These are phyloP conservation scores for Aquilaria yunnanensis DNA, from an alignment of 345 rosid genomes.

Conservation along the genomic window DNA sequence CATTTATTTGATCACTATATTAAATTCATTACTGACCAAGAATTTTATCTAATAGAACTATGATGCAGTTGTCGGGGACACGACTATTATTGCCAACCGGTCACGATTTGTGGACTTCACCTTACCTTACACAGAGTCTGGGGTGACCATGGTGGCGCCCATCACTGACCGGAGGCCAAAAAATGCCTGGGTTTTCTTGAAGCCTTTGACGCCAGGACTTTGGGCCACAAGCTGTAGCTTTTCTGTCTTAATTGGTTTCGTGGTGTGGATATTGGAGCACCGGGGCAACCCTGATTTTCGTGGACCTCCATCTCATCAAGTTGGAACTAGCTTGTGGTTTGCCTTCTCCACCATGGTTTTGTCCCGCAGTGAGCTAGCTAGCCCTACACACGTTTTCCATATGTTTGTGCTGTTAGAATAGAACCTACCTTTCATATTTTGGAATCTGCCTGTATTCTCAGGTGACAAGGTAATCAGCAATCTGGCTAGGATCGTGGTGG, in stretches of 20 bases:
- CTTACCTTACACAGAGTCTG: conserved; percentile 22
- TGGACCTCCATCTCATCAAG: conserved; percentile 4
- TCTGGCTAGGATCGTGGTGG: conserved; percentile 17
- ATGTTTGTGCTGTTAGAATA: background rate
- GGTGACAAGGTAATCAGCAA: conserved; percentile 16
- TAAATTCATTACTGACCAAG: too few relatives aligned
- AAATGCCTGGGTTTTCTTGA: conserved; percentile 16
- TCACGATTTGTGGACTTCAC: conserved; percentile 18
- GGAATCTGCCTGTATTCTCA: background rate
- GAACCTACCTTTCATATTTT: background rate
- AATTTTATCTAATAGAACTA: background rate
- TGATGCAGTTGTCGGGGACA: conserved; percentile 25
- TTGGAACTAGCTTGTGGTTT: conserved; percentile 9
- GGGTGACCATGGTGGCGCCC: conserved; percentile 16
- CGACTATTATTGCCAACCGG: conserved; percentile 13
- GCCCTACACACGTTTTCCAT: background rate
- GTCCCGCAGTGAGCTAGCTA: conserved; percentile 9
- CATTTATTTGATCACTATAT: background rate
- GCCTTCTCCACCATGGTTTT: conserved; percentile 18
- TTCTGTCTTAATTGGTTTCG: conserved; percentile 14
- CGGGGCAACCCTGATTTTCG: conserved; percentile 2
- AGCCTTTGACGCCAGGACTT: conserved; percentile 18
- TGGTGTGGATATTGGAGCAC: conserved; percentile 12
- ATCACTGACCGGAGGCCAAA: background rate
- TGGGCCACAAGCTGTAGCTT: conserved; percentile 13